phyloP scores from a whole-genome alignment of 345 rosid species.

The Eucalyptus urophylla region DNA sequence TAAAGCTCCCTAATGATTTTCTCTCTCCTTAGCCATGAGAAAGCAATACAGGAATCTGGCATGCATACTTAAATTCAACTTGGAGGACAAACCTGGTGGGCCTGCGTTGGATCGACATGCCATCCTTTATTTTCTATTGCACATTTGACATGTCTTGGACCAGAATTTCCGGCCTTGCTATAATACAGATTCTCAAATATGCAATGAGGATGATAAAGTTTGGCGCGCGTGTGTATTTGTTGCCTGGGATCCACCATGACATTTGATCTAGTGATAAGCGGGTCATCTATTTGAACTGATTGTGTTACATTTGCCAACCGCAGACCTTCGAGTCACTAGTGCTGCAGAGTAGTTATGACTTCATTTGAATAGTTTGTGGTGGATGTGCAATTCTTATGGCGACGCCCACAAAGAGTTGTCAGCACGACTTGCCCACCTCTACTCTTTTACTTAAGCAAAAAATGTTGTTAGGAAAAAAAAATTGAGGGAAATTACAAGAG shows the following conservation, averaged over 20 bases:
- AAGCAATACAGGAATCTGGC: neutral
- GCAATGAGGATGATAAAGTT: neutral
- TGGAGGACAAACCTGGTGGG: neutral
- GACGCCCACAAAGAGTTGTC: neutral
- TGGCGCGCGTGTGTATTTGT: neutral
- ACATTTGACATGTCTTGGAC: neutral
- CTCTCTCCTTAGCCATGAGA: neutral
- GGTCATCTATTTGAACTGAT: neutral
- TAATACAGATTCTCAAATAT: neutral
- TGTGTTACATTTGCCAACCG: fast-evolving
- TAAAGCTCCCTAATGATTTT: neutral
- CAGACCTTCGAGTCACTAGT: neutral
- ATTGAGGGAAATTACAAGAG: neutral
- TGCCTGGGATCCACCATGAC: neutral
- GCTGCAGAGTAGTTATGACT: neutral
- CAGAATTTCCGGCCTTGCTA: neutral
- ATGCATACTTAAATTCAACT: neutral
- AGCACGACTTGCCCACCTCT: neutral
- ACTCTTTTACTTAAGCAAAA: neutral
- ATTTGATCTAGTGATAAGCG: neutral
- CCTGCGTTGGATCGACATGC: neutral
- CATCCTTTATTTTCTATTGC: neutral
- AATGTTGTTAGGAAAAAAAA: neutral
- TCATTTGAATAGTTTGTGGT: fast-evolving
- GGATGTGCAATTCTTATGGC: neutral